Conservation (phyloP, 2,329 filamentous ascomycete genomes). For the Sporothrix sp. region DNA sequence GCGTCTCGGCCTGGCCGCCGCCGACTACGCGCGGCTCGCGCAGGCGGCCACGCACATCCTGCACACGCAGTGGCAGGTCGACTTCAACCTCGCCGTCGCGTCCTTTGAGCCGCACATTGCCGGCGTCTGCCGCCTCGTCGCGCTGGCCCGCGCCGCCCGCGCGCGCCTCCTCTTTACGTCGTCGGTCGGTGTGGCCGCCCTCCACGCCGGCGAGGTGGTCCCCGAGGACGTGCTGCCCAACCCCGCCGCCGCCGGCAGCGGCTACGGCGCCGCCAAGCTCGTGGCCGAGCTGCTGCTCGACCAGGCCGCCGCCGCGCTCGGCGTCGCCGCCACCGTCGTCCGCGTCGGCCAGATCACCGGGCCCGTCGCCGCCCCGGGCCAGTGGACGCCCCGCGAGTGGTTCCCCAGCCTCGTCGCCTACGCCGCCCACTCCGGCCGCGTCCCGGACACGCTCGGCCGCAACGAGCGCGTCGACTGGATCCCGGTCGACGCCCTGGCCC, state of each 20-base stretch:
- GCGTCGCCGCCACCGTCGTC: background rate
- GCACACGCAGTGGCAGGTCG: slow-evolving; percentile 8
- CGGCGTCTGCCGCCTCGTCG: background rate
- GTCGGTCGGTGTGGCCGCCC: slow-evolving; percentile 1
- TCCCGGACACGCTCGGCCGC: background rate
- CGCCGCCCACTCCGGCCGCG: background rate
- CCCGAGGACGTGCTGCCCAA: background rate
- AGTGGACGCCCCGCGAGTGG: slow-evolving; percentile 4
- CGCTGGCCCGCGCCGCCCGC: background rate
- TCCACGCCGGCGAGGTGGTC: background rate
- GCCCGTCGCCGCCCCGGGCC: background rate
- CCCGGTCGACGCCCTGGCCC: background rate
- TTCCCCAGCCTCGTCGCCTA: background rate
- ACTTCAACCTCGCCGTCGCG: slow-evolving; percentile 2
- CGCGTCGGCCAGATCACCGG: slow-evolving; percentile 8
- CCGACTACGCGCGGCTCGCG: background rate
- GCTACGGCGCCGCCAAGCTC: background rate
- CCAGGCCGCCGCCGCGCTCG: background rate
- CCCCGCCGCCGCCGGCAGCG: background rate
- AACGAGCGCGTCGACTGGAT: slow-evolving; percentile 8
- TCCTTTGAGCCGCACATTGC: slow-evolving; percentile 1
- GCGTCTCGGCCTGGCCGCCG: background rate
- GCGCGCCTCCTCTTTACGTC: slow-evolving; percentile 1
- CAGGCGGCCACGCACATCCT: background rate
- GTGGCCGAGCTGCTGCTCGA: slow-evolving; percentile 3